These are phyloP conservation scores for Mikania micrantha DNA, from an alignment of 129 eudicot genomes.

Conservation along the genomic window DNA sequence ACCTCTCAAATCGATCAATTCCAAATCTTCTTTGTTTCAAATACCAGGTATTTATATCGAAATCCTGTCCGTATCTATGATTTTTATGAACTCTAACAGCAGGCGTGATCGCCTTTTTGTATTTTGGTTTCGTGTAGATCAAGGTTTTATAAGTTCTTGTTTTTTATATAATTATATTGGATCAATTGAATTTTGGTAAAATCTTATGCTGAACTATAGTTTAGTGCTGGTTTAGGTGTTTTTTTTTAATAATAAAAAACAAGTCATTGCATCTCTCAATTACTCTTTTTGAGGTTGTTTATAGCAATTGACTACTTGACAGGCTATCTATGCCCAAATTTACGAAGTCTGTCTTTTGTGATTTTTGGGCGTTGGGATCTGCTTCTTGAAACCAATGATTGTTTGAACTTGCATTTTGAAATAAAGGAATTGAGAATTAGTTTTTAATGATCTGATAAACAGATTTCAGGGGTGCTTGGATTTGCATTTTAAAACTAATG, in stretches of 20 bases:
- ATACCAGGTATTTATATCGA: constrained; percentile 15
- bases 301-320: neutral
- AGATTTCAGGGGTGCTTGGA: no score
- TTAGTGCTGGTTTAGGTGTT: neutral
- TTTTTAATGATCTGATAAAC: neutral
- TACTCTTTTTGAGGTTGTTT: neutral
- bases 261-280: neutral
- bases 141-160: neutral
- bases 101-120: neutral
- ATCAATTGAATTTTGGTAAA: neutral
- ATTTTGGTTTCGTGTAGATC: neutral
- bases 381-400: neutral
- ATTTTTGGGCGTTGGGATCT: neutral
- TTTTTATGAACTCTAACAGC: neutral
- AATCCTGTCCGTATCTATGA: neutral
- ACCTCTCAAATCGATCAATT: constrained; percentile 19
- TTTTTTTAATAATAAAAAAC: no score
- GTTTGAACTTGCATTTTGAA: neutral
- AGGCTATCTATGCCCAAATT: no score
- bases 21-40: constrained; percentile 13
- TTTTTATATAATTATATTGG: neutral
- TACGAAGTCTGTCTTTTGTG: neutral
- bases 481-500: no score
- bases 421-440: neutral
- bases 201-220: neutral